Base-by-base conservation (phyloP, 225 moss, liverwort and hornwort genomes). In the Bryum argenteum region DNA sequence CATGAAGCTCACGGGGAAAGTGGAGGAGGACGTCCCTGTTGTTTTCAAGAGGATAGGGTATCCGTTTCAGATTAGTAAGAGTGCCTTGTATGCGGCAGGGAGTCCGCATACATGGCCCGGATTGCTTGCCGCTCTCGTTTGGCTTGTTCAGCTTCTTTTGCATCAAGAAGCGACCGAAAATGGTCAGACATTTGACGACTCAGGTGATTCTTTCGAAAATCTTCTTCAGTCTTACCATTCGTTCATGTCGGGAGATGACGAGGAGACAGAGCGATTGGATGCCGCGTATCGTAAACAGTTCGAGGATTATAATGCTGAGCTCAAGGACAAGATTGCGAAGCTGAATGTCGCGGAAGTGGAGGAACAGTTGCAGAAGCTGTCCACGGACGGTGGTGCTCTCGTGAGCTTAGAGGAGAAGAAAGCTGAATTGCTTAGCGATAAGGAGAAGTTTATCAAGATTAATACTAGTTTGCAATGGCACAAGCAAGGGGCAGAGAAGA, bases 21-120 rank as follows among this genome's bases (percentile, higher is more conserved):
- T 94, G 16, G 98, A 98, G 83, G 98, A 94, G 69, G 98, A 98
- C 50, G 98, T 98, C 6, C 98, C 92, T 6, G 20, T 87, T 7
- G 63, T 91, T 60, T 98, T 98, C 70, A 94, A 90, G 78, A 81
- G 88, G 59, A 45, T 94, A 20, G 94, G 94, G 10, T 98, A 98
- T 66, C 98, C 94, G 20, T 91, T 89, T 52, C 89, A 87, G 78
- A 98, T 98, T 61, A 94, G 91, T 50, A 87, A 92, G 71, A 98
- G 98, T 45, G 92, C 94, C 5, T 61, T 98, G 66, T 89, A 91
- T 72, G 94, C 98, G 5, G 94, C 94, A 23, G 98, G 98, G 66
- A 94, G 92, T 76, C 92, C 92, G 2, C 84, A 91, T 60, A 94
- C 98, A 22, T 98, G 98, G 98, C 98, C 98, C 4, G 87, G 89